These are phyloP conservation scores for Peronosclerospora sorghi DNA, from an alignment of 352 stramenopile species.

Conservation along the genomic window DNA sequence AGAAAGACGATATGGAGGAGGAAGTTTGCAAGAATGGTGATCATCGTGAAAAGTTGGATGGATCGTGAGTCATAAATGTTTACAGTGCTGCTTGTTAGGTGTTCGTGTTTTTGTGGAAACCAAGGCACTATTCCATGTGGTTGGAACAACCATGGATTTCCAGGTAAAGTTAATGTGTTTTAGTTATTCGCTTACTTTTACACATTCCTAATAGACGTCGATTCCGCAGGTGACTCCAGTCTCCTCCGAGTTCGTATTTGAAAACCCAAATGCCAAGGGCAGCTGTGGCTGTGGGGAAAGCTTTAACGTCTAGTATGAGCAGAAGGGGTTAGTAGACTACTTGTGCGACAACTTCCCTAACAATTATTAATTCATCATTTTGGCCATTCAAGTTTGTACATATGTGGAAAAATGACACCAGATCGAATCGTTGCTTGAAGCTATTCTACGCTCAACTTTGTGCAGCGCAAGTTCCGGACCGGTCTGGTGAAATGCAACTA, in stretches of 20 bases:
- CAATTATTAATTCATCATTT: too few species aligned
- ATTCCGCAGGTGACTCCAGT: slow-evolving; percentile 88
- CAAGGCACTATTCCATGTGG: slow-evolving; percentile 97
- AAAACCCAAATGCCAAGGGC: slow-evolving; percentile 99
- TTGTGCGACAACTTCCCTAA: too few species aligned
- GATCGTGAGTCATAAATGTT: too few species aligned
- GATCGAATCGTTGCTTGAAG: too few species aligned
- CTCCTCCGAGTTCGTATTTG: slow-evolving; percentile 97
- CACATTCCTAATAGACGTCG: neutral
- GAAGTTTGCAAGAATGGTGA: slow-evolving; percentile 85
- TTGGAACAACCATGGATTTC: slow-evolving; percentile 98
- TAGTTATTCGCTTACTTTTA: neutral
- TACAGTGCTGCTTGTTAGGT: too few species aligned
- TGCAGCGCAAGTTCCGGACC: too few species aligned
- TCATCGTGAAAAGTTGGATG: too few species aligned
- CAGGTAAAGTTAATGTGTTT: slow-evolving; percentile 25
- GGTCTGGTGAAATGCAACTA: too few species aligned
- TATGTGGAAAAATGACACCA: too few species aligned
- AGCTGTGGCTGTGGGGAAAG: slow-evolving; percentile 98
- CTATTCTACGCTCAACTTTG: too few species aligned
- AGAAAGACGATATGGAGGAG: slow-evolving; percentile 90
- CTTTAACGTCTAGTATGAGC: slow-evolving; percentile 99
- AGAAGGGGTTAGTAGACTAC: too few species aligned
- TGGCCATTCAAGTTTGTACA: too few species aligned
- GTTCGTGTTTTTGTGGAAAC: slow-evolving; percentile 97